Evolutionary conservation across 208 protist species (phyloP).

Genomic region (Herpetomonas samuelpessoai): DNA sequence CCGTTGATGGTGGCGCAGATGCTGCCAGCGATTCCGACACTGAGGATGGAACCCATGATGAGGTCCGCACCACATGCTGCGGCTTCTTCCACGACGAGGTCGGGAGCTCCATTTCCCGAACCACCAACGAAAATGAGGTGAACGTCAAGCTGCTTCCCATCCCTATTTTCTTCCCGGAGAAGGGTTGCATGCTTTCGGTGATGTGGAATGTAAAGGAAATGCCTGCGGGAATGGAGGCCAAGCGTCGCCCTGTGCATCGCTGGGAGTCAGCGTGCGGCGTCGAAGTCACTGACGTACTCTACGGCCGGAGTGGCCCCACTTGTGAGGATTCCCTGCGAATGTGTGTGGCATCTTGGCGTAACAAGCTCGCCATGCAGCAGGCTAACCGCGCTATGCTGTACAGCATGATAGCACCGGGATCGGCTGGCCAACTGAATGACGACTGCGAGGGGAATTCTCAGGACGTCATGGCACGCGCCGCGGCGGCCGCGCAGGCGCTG

Average conservation of each 20-base stretch:
- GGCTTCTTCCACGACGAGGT: constrained; percentile 56
- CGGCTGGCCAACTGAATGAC: background rate
- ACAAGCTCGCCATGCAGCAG: constrained; percentile 5
- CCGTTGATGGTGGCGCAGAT: background rate
- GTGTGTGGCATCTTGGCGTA: constrained; percentile 14
- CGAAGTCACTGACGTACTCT: constrained; percentile 28
- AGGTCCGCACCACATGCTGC: constrained; percentile 17
- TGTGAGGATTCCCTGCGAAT: constrained; percentile 15
- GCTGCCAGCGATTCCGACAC: constrained; percentile 5
- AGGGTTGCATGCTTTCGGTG: constrained; percentile 39
- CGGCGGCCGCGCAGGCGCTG: constrained; percentile 3
- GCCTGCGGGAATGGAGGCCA: constrained; percentile 26
- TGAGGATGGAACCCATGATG: constrained; percentile 4
- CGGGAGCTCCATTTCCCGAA: constrained; percentile 36
- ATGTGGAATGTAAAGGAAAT: constrained; percentile 49
- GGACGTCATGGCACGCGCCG: background rate
- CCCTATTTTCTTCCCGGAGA: constrained; percentile 41
- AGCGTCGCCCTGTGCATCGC: constrained; percentile 17
- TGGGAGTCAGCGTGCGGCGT: constrained; percentile 20
- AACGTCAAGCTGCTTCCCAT: constrained; percentile 47
- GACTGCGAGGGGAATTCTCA: background rate
- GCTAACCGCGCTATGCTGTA: constrained; percentile 17
- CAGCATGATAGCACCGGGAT: background rate
- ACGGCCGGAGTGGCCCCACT: constrained; percentile 13
- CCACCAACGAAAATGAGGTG: constrained; percentile 16